Base-by-base conservation (phyloP, 2,329 filamentous ascomycete species). In the Coniella vitis region DNA sequence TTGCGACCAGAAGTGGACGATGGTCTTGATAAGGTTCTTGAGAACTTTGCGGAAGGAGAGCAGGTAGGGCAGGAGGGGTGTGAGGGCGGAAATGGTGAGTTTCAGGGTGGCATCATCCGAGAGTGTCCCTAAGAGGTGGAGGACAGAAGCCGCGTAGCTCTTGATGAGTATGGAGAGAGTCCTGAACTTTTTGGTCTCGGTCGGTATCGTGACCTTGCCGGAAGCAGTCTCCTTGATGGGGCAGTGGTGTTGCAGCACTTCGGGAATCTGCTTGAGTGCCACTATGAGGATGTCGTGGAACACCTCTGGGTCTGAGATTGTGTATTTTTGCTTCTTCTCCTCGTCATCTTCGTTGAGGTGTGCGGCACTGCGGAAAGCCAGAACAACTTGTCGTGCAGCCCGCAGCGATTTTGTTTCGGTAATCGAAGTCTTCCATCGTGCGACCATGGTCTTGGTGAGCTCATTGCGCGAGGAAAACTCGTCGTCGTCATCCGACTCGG, bases 1-100 rank as follows among this genome's bases (percentile, higher is more conserved):
- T 63, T 94, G 88, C 3, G 90, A 87, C 93, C 93, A 98, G 61
- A 95, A 89, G 55, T 81, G 81, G 47, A 94, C 87, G 4, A 96
- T 82, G 1, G 85, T 83, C 69, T 90, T 93, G 63, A 90, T 79
- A 35, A 97, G 76, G 51, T 84, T 82, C 66, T 93, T 93, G 51
- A 98, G 74, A 39, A 96, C 78, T 70, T 98, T 97, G 66, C 94
- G 88, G 78, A 96, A 97, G 14, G 90, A 91, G n/a, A 97, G 77
- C 14, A 97, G 79, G 65, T 98, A 98, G 12, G 93, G 93, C 7
- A 97, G 76, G 44, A 98, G 79, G 10, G 87, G 86, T 37, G 87
- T 81, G 51, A 95, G 77, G 14, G 90, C 88, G 17, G 87, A 84
- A 42, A 98, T 76, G 0, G 93, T 95, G 61, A 95, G 76, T 64